Conservation (phyloP, 1,284 basidiomycete genomes). For the Ganoderma meredithae region DNA sequence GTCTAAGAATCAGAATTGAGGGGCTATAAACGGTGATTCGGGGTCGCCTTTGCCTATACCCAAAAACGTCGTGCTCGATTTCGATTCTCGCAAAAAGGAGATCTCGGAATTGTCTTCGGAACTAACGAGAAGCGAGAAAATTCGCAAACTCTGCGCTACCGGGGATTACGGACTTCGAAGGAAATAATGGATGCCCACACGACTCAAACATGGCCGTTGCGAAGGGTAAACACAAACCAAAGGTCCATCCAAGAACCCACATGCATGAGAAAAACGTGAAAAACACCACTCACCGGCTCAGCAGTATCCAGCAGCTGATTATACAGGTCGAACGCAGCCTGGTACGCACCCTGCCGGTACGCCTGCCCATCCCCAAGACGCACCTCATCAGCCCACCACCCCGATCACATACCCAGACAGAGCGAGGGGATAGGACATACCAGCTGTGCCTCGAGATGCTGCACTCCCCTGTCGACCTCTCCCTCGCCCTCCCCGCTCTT, state of each 20-base stretch:
- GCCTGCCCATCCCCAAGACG: constrained; percentile 21
- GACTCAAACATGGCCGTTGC: too few species aligned
- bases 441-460: constrained; percentile 87
- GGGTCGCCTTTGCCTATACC: too few species aligned
- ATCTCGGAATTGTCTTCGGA: not conserved
- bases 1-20: too few species aligned
- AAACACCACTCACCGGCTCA: constrained; percentile 61
- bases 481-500: constrained; percentile 44
- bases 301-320: constrained; percentile 79
- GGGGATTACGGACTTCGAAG: not conserved
- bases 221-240: not conserved
- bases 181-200: not conserved
- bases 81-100: too few species aligned
- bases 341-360: constrained; percentile 81
- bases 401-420: too few species aligned
- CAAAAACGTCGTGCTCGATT: too few species aligned
- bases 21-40: too few species aligned
- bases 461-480: constrained; percentile 65
- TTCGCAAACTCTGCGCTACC: not conserved
- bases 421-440: constrained; percentile 49
- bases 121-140: not conserved
- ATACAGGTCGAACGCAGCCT: constrained; percentile 77
- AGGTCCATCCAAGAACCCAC: not conserved
- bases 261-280: not conserved
- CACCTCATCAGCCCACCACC: not conserved